Evolutionary conservation across 2,329 filamentous ascomycete genomes (phyloP).

Genomic region (Colletotrichum magnum): DNA sequence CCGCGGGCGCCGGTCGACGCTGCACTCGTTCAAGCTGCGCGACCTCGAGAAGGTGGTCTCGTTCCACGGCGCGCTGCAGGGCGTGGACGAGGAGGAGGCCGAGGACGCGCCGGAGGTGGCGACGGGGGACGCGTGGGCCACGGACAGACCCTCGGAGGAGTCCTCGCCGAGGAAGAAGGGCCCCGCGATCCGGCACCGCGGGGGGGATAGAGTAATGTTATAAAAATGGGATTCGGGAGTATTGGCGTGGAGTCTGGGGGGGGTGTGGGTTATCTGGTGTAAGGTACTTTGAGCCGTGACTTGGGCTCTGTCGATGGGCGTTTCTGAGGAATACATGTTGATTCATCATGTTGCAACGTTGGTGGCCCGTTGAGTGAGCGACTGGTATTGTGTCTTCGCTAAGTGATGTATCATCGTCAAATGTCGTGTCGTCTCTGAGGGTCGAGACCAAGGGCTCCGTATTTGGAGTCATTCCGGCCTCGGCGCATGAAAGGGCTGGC

Average conservation of each 20-base stretch:
- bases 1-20: constrained; percentile 56
- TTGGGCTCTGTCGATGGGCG: background rate
- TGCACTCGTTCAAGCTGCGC: constrained; percentile 56
- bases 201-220: constrained; percentile 1
- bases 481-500: too few species aligned
- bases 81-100: constrained; percentile 61
- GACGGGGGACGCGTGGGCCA: constrained; percentile 70
- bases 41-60: constrained; percentile 78
- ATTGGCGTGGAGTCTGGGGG: background rate
- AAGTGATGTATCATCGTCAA: too few species aligned
- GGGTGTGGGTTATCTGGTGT: background rate
- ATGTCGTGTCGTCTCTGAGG: too few species aligned
- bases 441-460: too few species aligned
- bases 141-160: constrained; percentile 72
- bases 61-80: constrained; percentile 69
- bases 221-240: background rate
- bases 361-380: too few species aligned
- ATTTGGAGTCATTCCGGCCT: too few species aligned
- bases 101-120: constrained; percentile 59
- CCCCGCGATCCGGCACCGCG: constrained; percentile 53
- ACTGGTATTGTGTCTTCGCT: too few species aligned
- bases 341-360: background rate
- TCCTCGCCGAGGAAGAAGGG: constrained; percentile 63
- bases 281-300: background rate
- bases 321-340: background rate